Percentiles rank a stretch among this genome's conserved stretches.
These are phyloP conservation scores for Withania somnifera DNA, from an alignment of 305 asterid genomes.

Conservation along the genomic window DNA sequence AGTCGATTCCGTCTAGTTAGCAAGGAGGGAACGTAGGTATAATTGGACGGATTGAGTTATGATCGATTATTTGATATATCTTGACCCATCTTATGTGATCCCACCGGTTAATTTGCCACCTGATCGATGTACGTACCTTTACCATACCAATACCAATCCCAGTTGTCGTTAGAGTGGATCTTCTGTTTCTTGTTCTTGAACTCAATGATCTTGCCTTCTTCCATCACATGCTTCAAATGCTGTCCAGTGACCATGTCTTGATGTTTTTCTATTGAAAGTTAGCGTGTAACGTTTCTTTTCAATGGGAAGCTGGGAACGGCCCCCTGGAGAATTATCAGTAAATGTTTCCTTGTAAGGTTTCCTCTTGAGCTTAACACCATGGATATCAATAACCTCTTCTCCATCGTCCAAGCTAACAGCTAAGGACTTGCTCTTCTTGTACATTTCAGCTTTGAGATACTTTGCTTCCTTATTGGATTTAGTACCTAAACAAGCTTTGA, in stretches of 20 bases:
- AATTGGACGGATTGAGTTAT: too few species aligned
- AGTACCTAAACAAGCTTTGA: conserved; percentile 8
- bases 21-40: too few species aligned
- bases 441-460: conserved; percentile 8
- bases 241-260: neutral
- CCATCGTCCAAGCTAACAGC: conserved; percentile 13
- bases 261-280: neutral
- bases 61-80: too few species aligned
- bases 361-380: conserved; percentile 7
- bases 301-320: too few species aligned
- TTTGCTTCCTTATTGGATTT: conserved; percentile 12
- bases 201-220: conserved; percentile 2
- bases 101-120: too few species aligned
- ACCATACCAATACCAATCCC: conserved; percentile 2
- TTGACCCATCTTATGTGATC: too few species aligned
- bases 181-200: neutral
- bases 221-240: neutral
- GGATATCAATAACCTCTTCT: conserved; percentile 13
- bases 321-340: neutral
- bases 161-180: neutral
- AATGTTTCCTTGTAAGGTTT: neutral
- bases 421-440: conserved; percentile 12
- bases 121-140: conserved; percentile 5
- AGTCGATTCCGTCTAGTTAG: too few species aligned
- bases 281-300: conserved; percentile 7